These are phyloP conservation scores for Raffaelea ambrosiae DNA, from an alignment of 2,329 filamentous ascomycete species.

Conservation along the genomic window DNA sequence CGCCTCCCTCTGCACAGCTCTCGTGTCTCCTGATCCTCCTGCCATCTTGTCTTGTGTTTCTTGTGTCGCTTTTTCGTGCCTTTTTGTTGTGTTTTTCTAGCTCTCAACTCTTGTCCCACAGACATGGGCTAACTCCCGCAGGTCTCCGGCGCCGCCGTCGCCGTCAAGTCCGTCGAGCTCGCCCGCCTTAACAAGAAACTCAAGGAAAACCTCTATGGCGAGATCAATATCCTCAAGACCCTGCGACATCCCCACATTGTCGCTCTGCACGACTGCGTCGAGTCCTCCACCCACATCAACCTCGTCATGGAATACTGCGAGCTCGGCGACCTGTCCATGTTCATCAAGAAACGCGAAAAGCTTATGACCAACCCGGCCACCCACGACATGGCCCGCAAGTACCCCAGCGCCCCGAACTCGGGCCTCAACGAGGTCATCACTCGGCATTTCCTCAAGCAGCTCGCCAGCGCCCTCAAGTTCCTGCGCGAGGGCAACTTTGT, in stretches of 20 bases:
- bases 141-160: slow-evolving; percentile 74
- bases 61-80: slow-evolving; percentile 1
- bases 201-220: slow-evolving; percentile 88
- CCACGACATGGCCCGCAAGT: slow-evolving; percentile 84
- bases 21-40: too few relatives aligned
- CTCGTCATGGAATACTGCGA: slow-evolving; percentile 99
- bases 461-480: slow-evolving; percentile 85
- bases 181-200: slow-evolving; percentile 89
- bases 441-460: slow-evolving; percentile 91
- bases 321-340: slow-evolving; percentile 84
- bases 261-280: slow-evolving; percentile 87
- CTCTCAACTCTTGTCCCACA: not conserved
- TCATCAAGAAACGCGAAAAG: slow-evolving; percentile 89
- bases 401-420: slow-evolving; percentile 72
- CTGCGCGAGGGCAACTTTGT: slow-evolving; percentile 78
- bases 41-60: too few relatives aligned
- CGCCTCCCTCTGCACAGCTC: too few relatives aligned
- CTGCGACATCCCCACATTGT: slow-evolving; percentile 96
- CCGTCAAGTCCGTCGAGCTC: slow-evolving; percentile 93
- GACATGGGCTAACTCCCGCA: slow-evolving; percentile 31
- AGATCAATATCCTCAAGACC: slow-evolving; percentile 91
- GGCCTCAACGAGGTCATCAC: slow-evolving; percentile 96
- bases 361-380: slow-evolving; percentile 73
- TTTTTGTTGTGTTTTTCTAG: slow-evolving; percentile 2
- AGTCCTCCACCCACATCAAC: slow-evolving; percentile 82